Evolutionary conservation across 2,329 filamentous ascomycete species (phyloP), one percentile per base, ranked within the genome.

Genomic region (Aureobasidium sp.): DNA sequence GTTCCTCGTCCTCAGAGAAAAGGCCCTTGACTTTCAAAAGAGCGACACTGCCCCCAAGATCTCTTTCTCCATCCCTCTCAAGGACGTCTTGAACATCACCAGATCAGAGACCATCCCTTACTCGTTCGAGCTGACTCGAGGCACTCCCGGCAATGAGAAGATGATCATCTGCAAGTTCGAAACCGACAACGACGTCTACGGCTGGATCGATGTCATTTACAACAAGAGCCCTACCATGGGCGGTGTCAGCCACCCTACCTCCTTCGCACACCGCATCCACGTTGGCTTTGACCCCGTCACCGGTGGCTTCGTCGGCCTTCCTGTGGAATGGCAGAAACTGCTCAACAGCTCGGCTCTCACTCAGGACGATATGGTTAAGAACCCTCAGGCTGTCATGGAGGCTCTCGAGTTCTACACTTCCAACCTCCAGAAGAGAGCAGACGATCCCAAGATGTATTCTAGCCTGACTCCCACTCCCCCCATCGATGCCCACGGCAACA

Each of bases 181-280:
- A 71, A 86, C 84, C 54, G 93, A 98, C 64, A 91, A 95, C 65
- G 93, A 98, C 62, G 83, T 98, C 51, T 98, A 98, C 70, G 90
- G 95, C 64, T 98, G 93, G 93, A 95, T 97, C 64, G 93, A 98
- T 70, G 88, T 90, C 68, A 94, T 98, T 60, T 97, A 97, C 68
- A 90, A 91, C 62, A 86, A 91, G 59, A 97, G 91, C 69, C 93
- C 93, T 16, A 91, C 89, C 58, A 95, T 97, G 89, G 90, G 93
- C 57, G 93, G 93, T 62, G 93, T 98, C 54, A 96, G 91, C 72
- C 96, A 97, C 70, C 93, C 93, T 5, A 97, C 93, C 60, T 96
- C 97, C 74, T 98, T 98, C 74, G 90, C 87, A 21, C 93, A 98
- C 68, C 86, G 90, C 41, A 90, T 98, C 21, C 93, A 98, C 68